Conservation (phyloP, 73 alveolate species). For the Paramecium octaurelia region DNA sequence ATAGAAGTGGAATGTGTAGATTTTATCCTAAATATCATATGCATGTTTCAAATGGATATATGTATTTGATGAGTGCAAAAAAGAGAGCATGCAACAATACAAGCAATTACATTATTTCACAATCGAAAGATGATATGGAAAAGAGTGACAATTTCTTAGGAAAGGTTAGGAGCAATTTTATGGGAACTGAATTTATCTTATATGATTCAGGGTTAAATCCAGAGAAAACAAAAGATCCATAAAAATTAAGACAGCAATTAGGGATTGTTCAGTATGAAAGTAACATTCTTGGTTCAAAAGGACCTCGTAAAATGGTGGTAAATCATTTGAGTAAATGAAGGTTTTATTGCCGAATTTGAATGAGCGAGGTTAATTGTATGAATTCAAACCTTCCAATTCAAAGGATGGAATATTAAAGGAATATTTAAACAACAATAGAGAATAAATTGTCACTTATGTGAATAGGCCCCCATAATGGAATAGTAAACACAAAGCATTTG, state of each 20-base stretch:
- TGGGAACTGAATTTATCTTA: slow-evolving; percentile 86
- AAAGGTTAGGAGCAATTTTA: slow-evolving; percentile 84
- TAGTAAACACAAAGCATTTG: slow-evolving; percentile 86
- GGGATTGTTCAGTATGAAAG: slow-evolving; percentile 83
- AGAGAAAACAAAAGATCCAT: slow-evolving; percentile 71
- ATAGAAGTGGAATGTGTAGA: slow-evolving; percentile 76
- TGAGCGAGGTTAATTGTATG: slow-evolving; percentile 41
- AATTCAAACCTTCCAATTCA: slow-evolving; percentile 66
- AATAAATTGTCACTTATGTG: slow-evolving; percentile 65
- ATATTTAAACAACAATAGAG: slow-evolving; percentile 67
- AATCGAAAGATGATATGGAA: slow-evolving; percentile 71
- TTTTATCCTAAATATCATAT: slow-evolving; percentile 84
- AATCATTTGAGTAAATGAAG: background rate
- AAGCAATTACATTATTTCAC: slow-evolving; percentile 79
- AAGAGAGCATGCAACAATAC: slow-evolving; percentile 80
- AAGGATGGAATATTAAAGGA: slow-evolving; percentile 67
- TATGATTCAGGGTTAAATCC: slow-evolving; percentile 86
- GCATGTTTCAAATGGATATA: slow-evolving; percentile 75
- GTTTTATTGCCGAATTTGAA: slow-evolving; percentile 76
- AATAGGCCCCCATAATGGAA: slow-evolving; percentile 91
- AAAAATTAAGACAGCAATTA: slow-evolving; percentile 65
- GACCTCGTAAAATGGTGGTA: slow-evolving; percentile 88
- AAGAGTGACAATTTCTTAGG: slow-evolving; percentile 73
- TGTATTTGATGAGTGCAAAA: slow-evolving; percentile 83
- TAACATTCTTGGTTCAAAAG: slow-evolving; percentile 83